Evolutionary conservation across 1,139 yeast genomes (phyloP), one percentile per base, ranked within the genome.

Genomic region (Pneumocystis oryctolagi): DNA sequence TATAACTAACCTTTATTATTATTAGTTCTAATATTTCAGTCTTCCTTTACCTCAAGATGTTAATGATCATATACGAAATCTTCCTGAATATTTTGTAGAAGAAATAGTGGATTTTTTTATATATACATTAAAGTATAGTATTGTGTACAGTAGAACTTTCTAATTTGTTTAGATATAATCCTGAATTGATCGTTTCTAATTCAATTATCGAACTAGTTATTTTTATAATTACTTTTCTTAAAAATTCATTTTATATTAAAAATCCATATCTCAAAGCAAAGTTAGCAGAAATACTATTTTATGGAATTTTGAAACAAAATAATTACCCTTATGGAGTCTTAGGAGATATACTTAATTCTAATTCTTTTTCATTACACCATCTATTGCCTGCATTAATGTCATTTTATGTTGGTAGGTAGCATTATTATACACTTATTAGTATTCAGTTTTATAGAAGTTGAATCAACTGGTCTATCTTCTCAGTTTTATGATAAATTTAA

Each of bases 401-500:
- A 70, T 87, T 89, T 68, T 92, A 92, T 73, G 95, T 92, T 42
- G 59, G 40, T 57, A 37, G 5, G 28, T 57, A 9, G 5, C n/a
- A 20, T 57, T 37, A 12, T 34, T 16, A 1, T 57, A 20, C 28
- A 5, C 28, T 20, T 57, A 8, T 35, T 9, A 20, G 28, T 37
- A 39, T 8, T 20, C 20, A 28, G 16, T 35, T 20, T 39, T 35
- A 12, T 25, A 58, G 89, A 88, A 80, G 92, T 90, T 64, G 99
- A 92, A 72, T 89, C 88, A 71, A 94, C 98, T 0, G 98, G 98
- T 6, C 87, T 97, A 2, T 84, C 94, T 5, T 84, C 95, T 0
- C 98, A 92, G 74, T 92, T 92, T 72, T 92, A 92, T 73, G 99
- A 92, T 74, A 92, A 92, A 73, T 92, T 94, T 76, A 90, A 89